A percentile compares a stretch with the other conserved stretches of the same genome.
Evolutionary conservation across 2,329 filamentous ascomycete genomes (phyloP).

Genomic region (Onygenales sp.): DNA sequence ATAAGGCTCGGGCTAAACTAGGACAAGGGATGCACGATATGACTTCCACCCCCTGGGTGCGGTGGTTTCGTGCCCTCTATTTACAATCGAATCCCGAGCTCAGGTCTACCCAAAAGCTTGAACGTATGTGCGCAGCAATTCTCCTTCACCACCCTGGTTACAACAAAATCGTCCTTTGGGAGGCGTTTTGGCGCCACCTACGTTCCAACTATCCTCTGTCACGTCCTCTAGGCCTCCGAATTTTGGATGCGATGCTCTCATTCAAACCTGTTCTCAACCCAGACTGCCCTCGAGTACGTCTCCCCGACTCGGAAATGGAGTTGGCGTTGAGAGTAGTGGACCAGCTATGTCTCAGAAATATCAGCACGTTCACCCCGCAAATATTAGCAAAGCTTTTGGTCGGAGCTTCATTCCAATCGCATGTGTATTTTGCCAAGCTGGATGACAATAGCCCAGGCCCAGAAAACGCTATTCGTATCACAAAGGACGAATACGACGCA

Average conservation of each 20-base stretch:
- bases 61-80: slow-evolving; percentile 27
- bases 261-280: slow-evolving; percentile 10
- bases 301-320: slow-evolving; percentile 21
- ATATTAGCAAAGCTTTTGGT: slow-evolving; percentile 40
- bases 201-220: slow-evolving; percentile 25
- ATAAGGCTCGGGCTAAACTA: slow-evolving; percentile 25
- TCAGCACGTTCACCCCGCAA: slow-evolving; percentile 30
- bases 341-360: slow-evolving; percentile 31
- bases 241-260: slow-evolving; percentile 29
- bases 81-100: slow-evolving; percentile 19
- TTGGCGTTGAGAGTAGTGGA: slow-evolving; percentile 33
- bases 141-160: slow-evolving; percentile 31
- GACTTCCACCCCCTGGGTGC: slow-evolving; percentile 34
- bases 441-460: slow-evolving; percentile 6
- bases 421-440: slow-evolving; percentile 29
- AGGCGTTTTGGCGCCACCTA: slow-evolving; percentile 25
- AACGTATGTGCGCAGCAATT: slow-evolving; percentile 29
- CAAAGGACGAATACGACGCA: slow-evolving; percentile 7
- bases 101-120: slow-evolving; percentile 22
- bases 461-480: slow-evolving; percentile 6
- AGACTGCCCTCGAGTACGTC: slow-evolving; percentile 7
- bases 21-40: slow-evolving; percentile 28
- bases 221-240: slow-evolving; percentile 22
- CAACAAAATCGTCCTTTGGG: slow-evolving; percentile 22
- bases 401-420: slow-evolving; percentile 30